A percentile compares a stretch with the other conserved stretches of the same genome.
phyloP scores from a whole-genome alignment of 2,329 filamentous ascomycete genomes.

The Sclerotinia trifoliorum region DNA sequence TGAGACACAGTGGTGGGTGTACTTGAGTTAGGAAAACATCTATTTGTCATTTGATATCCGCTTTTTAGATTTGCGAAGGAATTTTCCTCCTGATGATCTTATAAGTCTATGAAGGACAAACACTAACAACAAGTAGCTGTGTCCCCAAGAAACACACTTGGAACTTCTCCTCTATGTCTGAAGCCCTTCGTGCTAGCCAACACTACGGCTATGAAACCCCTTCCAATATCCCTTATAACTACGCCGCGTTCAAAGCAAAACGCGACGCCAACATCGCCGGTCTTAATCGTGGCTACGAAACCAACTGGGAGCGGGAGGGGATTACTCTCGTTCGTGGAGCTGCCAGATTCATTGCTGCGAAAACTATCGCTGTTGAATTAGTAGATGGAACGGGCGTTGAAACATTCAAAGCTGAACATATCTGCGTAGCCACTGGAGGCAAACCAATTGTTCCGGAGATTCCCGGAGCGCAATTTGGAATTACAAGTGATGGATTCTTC shows the following conservation, averaged over 20 bases:
- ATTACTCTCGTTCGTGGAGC: constrained; percentile 51
- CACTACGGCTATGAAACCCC: constrained; percentile 50
- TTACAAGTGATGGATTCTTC: constrained; percentile 53
- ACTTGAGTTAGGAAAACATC: background rate
- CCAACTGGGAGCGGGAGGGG: constrained; percentile 50
- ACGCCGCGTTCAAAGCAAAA: constrained; percentile 48
- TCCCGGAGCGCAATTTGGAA: constrained; percentile 49
- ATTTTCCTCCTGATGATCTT: background rate
- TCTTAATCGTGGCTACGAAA: constrained; percentile 50
- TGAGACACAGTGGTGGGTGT: background rate
- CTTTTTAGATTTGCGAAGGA: background rate
- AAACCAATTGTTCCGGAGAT: constrained; percentile 45
- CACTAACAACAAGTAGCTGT: constrained; percentile 41
- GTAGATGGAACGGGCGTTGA: constrained; percentile 43
- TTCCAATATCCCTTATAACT: constrained; percentile 45
- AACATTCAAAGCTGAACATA: constrained; percentile 47
- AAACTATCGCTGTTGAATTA: constrained; percentile 46
- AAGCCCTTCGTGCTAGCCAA: constrained; percentile 46
- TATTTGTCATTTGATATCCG: background rate
- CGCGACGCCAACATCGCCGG: constrained; percentile 47
- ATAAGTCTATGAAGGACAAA: background rate
- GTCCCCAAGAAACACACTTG: constrained; percentile 54
- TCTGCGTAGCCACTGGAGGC: constrained; percentile 49
- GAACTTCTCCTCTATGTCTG: constrained; percentile 51
- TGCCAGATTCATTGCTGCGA: constrained; percentile 46